phyloP scores from a whole-genome alignment of 2,329 filamentous ascomycete species.

The Elsinoe fawcettii region DNA sequence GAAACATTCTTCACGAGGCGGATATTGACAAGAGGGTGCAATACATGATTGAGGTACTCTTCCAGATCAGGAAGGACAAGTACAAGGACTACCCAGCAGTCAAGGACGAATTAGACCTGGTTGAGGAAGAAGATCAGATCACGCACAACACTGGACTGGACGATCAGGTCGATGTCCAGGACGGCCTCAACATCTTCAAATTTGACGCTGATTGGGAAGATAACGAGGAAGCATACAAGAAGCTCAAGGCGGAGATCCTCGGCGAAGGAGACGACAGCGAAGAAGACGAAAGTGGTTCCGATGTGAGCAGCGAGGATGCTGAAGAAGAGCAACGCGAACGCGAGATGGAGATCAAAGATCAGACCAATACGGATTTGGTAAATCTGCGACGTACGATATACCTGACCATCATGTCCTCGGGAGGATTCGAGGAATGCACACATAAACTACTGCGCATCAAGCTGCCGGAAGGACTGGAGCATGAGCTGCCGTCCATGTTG shows the following conservation, averaged over 20 bases:
- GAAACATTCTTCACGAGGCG: constrained; percentile 89
- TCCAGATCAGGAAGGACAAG: constrained; percentile 90
- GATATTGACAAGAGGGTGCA: constrained; percentile 98
- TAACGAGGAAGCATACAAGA: constrained; percentile 83
- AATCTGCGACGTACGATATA: constrained; percentile 92
- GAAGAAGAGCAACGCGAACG: constrained; percentile 70
- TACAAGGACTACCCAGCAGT: constrained; percentile 92
- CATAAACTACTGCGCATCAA: constrained; percentile 91
- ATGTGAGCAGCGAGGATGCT: constrained; percentile 31
- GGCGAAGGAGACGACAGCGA: constrained; percentile 70
- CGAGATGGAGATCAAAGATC: constrained; percentile 92
- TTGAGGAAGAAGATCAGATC: constrained; percentile 97
- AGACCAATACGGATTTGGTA: constrained; percentile 91
- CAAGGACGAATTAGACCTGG: constrained; percentile 85
- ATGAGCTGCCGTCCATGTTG: constrained; percentile 91
- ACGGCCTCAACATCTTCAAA: constrained; percentile 91
- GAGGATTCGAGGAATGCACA: constrained; percentile 91
- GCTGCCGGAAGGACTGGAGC: constrained; percentile 76
- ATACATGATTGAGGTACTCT: constrained; percentile 97
- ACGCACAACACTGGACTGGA: constrained; percentile 80
- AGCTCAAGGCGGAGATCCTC: constrained; percentile 84
- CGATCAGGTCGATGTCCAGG: constrained; percentile 75
- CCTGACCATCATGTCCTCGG: constrained; percentile 92
- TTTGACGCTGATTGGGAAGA: constrained; percentile 83
- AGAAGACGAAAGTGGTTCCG: constrained; percentile 58